phyloP scores from a whole-genome alignment of 2,329 filamentous ascomycete genomes.

The Bipolaris zeicola region DNA sequence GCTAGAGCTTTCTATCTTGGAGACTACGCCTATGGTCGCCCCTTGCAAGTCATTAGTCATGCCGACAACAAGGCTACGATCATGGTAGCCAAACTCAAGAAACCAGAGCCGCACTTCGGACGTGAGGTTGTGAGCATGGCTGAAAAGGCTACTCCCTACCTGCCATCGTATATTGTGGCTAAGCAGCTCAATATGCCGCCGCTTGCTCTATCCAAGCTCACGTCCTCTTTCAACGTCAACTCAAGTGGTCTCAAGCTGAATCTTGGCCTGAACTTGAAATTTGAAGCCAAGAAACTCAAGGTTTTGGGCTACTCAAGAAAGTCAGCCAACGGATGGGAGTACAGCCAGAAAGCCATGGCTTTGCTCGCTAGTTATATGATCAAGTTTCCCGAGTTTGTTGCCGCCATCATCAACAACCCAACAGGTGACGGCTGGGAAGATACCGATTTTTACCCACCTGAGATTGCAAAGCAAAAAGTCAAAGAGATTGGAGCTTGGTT shows the following conservation, averaged over 20 bases:
- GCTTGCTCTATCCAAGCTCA: conserved; percentile 91
- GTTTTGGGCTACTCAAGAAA: conserved; percentile 94
- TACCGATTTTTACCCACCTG: conserved; percentile 81
- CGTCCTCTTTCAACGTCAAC: conserved; percentile 86
- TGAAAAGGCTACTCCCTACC: conserved; percentile 75
- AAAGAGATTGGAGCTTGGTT: conserved; percentile 95
- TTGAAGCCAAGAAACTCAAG: conserved; percentile 93
- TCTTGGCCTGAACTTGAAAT: conserved; percentile 93
- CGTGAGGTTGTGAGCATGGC: conserved; percentile 72
- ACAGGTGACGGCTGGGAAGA: conserved; percentile 83
- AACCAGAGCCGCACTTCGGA: conserved; percentile 81
- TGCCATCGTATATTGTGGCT: conserved; percentile 86
- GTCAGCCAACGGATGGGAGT: conserved; percentile 88
- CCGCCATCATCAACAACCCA: conserved; percentile 81
- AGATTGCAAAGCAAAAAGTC: conserved; percentile 75
- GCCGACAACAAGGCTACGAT: conserved; percentile 76
- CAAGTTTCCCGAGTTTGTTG: conserved; percentile 93
- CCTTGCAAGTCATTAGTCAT: conserved; percentile 81
- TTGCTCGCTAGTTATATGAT: conserved; percentile 89
- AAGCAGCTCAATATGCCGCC: conserved; percentile 81
- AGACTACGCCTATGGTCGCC: conserved; percentile 89
- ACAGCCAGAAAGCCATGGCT: conserved; percentile 80
- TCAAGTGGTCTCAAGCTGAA: conserved; percentile 85
- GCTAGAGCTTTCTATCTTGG: conserved; percentile 91
- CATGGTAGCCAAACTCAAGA: conserved; percentile 73